Evolutionary conservation across 306 rosid species (phyloP), one percentile per base, ranked within the genome.

Genomic region (Medicago lupulina): DNA sequence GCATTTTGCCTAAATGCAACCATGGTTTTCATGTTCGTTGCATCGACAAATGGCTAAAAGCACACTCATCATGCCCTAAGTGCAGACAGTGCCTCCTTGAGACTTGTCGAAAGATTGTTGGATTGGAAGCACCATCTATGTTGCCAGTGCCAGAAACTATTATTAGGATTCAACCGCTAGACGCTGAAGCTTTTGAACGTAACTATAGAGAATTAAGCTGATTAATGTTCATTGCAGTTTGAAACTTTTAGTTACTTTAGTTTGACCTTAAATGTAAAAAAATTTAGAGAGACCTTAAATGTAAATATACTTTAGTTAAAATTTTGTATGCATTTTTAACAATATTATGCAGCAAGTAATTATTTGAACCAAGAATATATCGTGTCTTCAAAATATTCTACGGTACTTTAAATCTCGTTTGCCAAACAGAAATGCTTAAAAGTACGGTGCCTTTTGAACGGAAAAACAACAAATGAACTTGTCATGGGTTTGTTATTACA

Each of bases 51-150:
- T 94, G 98, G 98, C 81, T 94, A 0, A 86, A 85, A 39, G 84
- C 91, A 2, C 96, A 92, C 78, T 91, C 97, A 0, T 94, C 98
- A 1, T 94, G 98, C 80, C 98, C 98, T 9, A 94, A 86, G 82
- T 94, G 98, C 36, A 82, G 98, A 21, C 95, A 90, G 61, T 87
- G 91, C 78, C 88, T 92, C 9, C 80, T 94, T 6, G 89, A 86
- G 43, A 92, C 95, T 1, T 88, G 92, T 54, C 84, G 87, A 25
- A 92, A 92, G 75, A 90, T 94, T 61, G 88, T 88, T 21, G 95
- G 87, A 0, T 75, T 85, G 47, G 75, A 69, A 14, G 84, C 58
- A 65, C 77, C 73, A 9, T 18, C 85, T 16, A 47, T n/a, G 19
- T n/a, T 62, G 19, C 57, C 82, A 1, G 84, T 77, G 55, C 86